A percentile compares a stretch with the other conserved stretches of the same genome.
phyloP scores from a whole-genome alignment of 148 eudicot genomes.

The Fagopyrum esculentum region DNA sequence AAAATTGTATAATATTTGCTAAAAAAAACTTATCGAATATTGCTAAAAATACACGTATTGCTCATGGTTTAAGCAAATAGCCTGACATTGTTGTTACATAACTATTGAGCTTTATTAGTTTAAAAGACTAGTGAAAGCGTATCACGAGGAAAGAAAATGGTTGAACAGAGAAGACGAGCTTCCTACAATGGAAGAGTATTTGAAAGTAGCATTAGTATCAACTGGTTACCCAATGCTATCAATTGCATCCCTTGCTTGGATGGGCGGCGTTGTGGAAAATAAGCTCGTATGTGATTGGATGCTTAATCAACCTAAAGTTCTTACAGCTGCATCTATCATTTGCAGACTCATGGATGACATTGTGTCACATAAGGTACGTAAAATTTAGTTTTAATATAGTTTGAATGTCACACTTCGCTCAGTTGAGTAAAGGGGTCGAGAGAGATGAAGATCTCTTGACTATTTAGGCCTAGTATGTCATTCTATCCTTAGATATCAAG shows the following conservation, averaged over 20 bases:
- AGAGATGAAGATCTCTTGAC: too few species aligned
- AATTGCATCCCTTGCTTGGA: neutral
- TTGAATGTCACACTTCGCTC: too few species aligned
- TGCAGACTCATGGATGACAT: too few species aligned
- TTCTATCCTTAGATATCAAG: too few species aligned
- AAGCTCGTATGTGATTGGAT: slow-evolving; percentile 10
- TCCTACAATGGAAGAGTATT: slow-evolving; percentile 13
- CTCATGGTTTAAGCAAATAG: neutral
- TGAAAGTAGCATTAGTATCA: neutral
- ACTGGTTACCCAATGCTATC: slow-evolving; percentile 7
- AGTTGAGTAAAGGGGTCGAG: too few species aligned
- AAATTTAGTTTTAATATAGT: too few species aligned
- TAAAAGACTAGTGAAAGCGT: neutral
- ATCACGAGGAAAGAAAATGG: slow-evolving; percentile 17
- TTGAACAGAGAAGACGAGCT: neutral
- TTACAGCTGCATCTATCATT: too few species aligned
- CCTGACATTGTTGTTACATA: neutral
- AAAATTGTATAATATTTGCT: too few species aligned
- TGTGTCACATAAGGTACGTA: too few species aligned
- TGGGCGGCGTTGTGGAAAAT: neutral
- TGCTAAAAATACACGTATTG: neutral
- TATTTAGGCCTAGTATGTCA: too few species aligned
- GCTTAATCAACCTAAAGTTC: neutral
- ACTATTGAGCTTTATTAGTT: neutral
- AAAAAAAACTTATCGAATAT: too few species aligned